Conservation (phyloP, 1,284 basidiomycete genomes). For the Cryptococcus sp. region DNA sequence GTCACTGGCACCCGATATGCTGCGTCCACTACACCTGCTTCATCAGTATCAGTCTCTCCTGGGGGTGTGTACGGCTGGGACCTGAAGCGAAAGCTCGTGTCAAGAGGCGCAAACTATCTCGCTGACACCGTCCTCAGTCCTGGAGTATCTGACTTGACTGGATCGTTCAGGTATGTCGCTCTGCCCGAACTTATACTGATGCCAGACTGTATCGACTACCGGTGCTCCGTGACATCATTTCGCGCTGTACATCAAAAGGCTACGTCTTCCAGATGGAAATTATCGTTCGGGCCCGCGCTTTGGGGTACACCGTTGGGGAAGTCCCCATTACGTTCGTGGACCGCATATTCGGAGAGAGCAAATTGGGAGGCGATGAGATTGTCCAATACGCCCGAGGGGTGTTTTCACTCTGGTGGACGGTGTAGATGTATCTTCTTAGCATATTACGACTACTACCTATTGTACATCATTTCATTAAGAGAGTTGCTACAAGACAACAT, state of each 20-base stretch:
- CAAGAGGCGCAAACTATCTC: conserved; percentile 78
- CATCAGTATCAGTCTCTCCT: conserved; percentile 50
- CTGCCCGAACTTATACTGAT: background rate
- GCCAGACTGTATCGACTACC: conserved; percentile 70
- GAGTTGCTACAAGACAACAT: no score
- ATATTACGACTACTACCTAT: no score
- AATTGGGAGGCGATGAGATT: conserved; percentile 81
- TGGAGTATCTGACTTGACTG: conserved; percentile 80
- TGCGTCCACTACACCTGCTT: conserved; percentile 31
- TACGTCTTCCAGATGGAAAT: conserved; percentile 98
- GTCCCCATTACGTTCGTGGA: conserved; percentile 92
- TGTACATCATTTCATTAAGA: no score
- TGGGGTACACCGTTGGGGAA: conserved; percentile 80
- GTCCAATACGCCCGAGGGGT: conserved; percentile 85
- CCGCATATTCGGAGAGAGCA: conserved; percentile 86
- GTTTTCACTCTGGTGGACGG: conserved; percentile 67
- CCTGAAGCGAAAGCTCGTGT: conserved; percentile 77
- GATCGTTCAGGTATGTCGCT: conserved; percentile 68
- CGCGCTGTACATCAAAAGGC: conserved; percentile 74
- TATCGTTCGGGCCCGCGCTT: conserved; percentile 78
- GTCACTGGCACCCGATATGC: conserved; percentile 87
- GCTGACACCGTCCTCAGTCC: conserved; percentile 75
- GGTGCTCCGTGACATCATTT: conserved; percentile 75
- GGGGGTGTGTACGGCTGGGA: conserved; percentile 90
- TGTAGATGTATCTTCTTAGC: conserved; percentile 34